Evolutionary conservation across 106 monocot species (phyloP).

Genomic region (Agapanthus africanus): DNA sequence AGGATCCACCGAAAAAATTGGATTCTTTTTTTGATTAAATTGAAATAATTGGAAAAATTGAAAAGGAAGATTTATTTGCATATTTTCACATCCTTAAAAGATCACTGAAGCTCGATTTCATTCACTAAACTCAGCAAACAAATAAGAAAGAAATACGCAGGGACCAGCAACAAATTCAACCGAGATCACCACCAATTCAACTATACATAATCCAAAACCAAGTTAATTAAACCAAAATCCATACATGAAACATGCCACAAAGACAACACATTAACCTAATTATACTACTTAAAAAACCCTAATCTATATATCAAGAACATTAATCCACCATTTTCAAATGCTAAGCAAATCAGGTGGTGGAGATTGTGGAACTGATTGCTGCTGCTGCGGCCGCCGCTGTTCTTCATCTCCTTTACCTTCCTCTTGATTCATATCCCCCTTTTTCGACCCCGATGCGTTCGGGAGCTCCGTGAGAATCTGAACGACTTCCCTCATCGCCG

Average conservation of each 20-base stretch:
- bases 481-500: constrained; percentile 67
- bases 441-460: background rate
- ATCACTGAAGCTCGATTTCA: no score
- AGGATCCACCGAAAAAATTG: no score
- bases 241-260: background rate
- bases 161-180: no score
- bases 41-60: no score
- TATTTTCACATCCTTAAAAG: no score
- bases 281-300: background rate
- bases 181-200: background rate
- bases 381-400: no score
- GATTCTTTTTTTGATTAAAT: no score
- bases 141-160: no score
- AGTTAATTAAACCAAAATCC: background rate
- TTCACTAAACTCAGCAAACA: no score
- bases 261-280: background rate
- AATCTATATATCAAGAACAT: background rate
- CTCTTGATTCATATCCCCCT: constrained; percentile 5
- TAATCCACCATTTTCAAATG: constrained; percentile 16
- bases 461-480: constrained; percentile 44
- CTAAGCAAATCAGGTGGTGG: constrained; percentile 35
- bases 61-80: no score
- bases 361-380: background rate
- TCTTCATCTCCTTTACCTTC: no score
- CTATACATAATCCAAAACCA: background rate